Percentiles rank a stretch among this genome's conserved stretches.
These are phyloP conservation scores for Phaeosphaeria sp. DNA, from an alignment of 2,329 filamentous ascomycete genomes.

Conservation along the genomic window DNA sequence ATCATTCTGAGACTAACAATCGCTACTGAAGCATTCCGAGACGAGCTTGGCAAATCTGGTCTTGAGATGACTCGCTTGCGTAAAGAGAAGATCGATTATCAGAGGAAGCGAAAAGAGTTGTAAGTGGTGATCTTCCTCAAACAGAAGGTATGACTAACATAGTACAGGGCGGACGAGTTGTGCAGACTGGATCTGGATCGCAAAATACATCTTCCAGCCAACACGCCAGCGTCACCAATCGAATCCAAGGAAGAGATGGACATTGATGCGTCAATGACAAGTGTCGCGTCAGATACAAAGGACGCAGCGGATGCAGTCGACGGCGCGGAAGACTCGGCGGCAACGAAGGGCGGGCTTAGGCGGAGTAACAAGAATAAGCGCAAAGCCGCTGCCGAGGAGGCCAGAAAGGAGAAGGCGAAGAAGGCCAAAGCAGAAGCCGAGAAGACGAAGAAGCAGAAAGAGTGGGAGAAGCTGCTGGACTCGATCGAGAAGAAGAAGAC, in stretches of 20 bases:
- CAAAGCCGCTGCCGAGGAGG: constrained; percentile 70
- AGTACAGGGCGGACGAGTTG: constrained; percentile 71
- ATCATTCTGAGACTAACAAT: constrained; percentile 85
- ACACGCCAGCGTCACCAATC: constrained; percentile 67
- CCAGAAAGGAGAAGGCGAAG: constrained; percentile 72
- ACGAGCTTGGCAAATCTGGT: constrained; percentile 89
- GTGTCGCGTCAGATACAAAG: constrained; percentile 66
- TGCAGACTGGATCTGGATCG: constrained; percentile 74
- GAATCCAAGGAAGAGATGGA: constrained; percentile 62
- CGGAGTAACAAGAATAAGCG: constrained; percentile 72
- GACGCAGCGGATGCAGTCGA: constrained; percentile 71
- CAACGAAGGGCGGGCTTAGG: constrained; percentile 64
- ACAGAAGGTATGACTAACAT: constrained; percentile 9
- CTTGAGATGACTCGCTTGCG: constrained; percentile 93
- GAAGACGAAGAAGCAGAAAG: constrained; percentile 76
- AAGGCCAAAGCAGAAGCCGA: constrained; percentile 66
- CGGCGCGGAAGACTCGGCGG: constrained; percentile 58
- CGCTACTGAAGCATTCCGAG: constrained; percentile 84
- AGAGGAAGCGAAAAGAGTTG: constrained; percentile 74
- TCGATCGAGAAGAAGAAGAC: constrained; percentile 89
- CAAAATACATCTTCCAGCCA: constrained; percentile 76
- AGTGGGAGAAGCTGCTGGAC: constrained; percentile 85
- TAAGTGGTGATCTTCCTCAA: constrained; percentile 47
- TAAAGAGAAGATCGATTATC: constrained; percentile 94
- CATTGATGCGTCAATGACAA: constrained; percentile 65